Percentiles rank a stretch among this genome's conserved stretches.
Conservation (phyloP, 768 basidiomycete genomes). For the Phaffia tasmanica region DNA sequence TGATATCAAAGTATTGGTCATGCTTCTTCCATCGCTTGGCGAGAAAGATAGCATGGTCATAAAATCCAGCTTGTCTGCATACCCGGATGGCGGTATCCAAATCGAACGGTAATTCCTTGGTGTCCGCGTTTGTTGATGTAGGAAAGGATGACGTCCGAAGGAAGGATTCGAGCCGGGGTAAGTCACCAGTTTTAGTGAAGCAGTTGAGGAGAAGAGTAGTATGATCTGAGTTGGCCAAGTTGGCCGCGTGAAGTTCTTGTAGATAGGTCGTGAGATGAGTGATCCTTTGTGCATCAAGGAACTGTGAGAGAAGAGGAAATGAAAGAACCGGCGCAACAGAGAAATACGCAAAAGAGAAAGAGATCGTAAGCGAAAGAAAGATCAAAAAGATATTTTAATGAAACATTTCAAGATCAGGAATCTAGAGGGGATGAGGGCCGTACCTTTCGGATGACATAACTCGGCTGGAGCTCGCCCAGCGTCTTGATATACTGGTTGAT, state of each 20-base stretch:
- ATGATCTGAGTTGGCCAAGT: conserved; percentile 88
- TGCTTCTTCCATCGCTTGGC: conserved; percentile 83
- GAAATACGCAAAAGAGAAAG: neutral
- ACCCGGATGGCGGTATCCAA: conserved; percentile 94
- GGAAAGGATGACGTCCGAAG: conserved; percentile 55
- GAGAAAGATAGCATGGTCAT: conserved; percentile 84
- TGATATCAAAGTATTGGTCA: conserved; percentile 84
- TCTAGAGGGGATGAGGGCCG: conserved; percentile 20
- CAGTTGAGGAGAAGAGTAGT: conserved; percentile 94
- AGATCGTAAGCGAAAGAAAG: neutral
- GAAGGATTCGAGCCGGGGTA: conserved; percentile 74
- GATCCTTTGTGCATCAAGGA: conserved; percentile 90
- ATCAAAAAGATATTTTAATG: conserved; percentile 21
- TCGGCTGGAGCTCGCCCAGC: conserved; percentile 76
- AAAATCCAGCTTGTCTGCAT: conserved; percentile 91
- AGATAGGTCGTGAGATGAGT: conserved; percentile 91
- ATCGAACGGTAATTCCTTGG: conserved; percentile 77
- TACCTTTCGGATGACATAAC: conserved; percentile 95
- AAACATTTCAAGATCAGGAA: neutral
- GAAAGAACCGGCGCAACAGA: neutral
- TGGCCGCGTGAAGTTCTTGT: conserved; percentile 81
- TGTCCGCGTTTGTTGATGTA: conserved; percentile 43
- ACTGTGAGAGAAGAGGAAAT: conserved; percentile 44
- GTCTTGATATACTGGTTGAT: conserved; percentile 89
- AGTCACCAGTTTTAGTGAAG: conserved; percentile 92